These are phyloP conservation scores for Vicia villosa DNA, from an alignment of 306 rosid genomes.

Conservation along the genomic window DNA sequence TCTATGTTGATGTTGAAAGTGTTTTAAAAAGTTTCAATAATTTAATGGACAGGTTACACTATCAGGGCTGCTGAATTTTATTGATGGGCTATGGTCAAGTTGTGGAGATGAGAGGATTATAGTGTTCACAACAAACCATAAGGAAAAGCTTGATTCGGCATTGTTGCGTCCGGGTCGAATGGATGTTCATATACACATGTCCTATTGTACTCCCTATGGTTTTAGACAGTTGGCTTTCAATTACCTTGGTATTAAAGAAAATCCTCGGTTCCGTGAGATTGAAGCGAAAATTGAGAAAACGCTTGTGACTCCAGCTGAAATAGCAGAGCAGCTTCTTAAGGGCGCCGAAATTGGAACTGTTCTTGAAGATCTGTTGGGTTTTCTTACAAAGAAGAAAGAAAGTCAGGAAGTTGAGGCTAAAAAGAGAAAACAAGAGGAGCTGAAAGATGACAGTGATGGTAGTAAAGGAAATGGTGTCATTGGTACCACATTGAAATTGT, in stretches of 20 bases:
- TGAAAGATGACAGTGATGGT: neutral
- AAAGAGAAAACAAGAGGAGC: conserved; percentile 10
- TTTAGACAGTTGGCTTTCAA: conserved; percentile 40
- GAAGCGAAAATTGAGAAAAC: conserved; percentile 37
- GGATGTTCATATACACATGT: conserved; percentile 54
- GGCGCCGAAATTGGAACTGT: conserved; percentile 13
- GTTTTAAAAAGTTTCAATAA: too few species aligned
- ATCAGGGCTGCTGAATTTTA: conserved; percentile 46
- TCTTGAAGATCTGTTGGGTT: conserved; percentile 8
- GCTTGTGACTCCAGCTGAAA: conserved; percentile 49
- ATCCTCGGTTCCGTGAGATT: conserved; percentile 20
- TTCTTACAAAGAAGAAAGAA: conserved; percentile 32
- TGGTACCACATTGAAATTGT: neutral
- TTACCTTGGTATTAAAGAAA: conserved; percentile 43
- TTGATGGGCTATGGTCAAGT: conserved; percentile 55
- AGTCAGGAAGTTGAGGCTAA: conserved; percentile 23
- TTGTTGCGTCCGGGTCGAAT: conserved; percentile 50
- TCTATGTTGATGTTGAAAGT: too few species aligned
- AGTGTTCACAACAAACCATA: conserved; percentile 55
- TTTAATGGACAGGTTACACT: conserved; percentile 35
- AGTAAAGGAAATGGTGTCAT: neutral
- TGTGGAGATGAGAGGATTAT: conserved; percentile 55
- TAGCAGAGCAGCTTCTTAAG: conserved; percentile 51
- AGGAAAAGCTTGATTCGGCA: conserved; percentile 47
- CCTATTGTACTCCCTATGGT: conserved; percentile 42